Evolutionary conservation across 1,139 yeast genomes (phyloP).

Genomic region (Lodderomyces theae): DNA sequence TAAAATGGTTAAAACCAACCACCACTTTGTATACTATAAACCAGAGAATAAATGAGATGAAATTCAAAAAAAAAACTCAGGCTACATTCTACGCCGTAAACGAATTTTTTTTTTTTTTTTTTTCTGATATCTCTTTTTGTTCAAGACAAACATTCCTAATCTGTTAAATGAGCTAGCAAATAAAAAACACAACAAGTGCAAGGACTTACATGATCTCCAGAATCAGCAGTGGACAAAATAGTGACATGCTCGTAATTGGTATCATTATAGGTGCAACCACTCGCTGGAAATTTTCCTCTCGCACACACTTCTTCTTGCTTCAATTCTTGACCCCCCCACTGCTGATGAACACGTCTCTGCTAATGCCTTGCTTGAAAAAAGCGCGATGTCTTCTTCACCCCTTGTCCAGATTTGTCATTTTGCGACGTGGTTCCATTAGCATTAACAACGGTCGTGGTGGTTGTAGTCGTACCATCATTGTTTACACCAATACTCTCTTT

Average conservation of each 20-base stretch:
- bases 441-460: background rate
- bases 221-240: background rate
- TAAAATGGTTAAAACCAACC: conserved; percentile 15
- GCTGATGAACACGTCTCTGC: background rate
- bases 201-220: conserved; percentile 1
- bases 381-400: background rate
- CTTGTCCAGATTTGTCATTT: background rate
- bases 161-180: conserved; percentile 5
- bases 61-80: background rate
- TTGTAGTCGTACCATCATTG: background rate
- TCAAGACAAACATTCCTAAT: conserved; percentile 1
- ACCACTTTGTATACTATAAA: conserved; percentile 11
- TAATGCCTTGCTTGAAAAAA: too few relatives aligned
- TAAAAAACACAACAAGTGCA: conserved; percentile 1
- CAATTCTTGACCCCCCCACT: background rate
- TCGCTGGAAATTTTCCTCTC: too few relatives aligned
- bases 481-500: conserved; percentile 8
- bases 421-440: conserved; percentile 1
- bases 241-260: background rate
- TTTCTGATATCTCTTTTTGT: background rate
- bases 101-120: too few relatives aligned
- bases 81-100: background rate
- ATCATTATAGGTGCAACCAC: too few relatives aligned
- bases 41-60: background rate
- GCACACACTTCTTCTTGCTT: background rate